Base-by-base conservation (phyloP, 129 eudicot genomes). In the Calendula officinalis region DNA sequence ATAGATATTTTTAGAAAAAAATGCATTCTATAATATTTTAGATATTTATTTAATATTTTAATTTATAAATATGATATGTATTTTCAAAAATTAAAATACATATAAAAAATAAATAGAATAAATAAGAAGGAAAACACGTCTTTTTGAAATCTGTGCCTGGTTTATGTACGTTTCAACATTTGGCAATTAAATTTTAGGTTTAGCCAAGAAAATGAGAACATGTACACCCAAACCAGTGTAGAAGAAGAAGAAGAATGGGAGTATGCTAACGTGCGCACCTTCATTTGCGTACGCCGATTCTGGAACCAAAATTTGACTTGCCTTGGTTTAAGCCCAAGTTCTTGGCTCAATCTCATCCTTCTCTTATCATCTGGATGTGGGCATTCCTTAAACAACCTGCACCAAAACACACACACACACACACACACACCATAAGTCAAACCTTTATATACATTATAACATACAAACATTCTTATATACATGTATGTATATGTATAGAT, bases 281-380 rank as follows among this genome's bases (percentile, higher is more conserved):
- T 94, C 97, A 94, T 79, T 61, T 94, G 99, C 17, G 99, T 94
- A 45, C 99, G 80, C n/a, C 99, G 78, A 38, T 94, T 94, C 66
- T 94, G 99, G 75, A 94, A 94, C 99, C 99, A 94, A 56, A 94
- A 94, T 71, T 94, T 94, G 62, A 94, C 97, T 62, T 94, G 99
- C 7, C 97, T 82, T 0, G 99, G 99, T 59, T 89, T 88, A 7
- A 94, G 90, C 76, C 95, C 97, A 30, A 94, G 74, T 2, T 94
- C 99, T 70, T 86, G 97, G 84, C 99, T 94, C 22, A 94, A 70
- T 72, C 73, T 86, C 76, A 83, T 62, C 76, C 99, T 82, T 54
- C 88, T 87, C 69, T 94, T 94, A 70, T 89, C 99, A 79, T 94
- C 99, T 10, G 99, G 99, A 74, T 94, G 99, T 12, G 99, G 99